These are phyloP conservation scores for Umbelopsis sp. DNA, from an alignment of 192 early-diverging fungal species.

Conservation along the genomic window DNA sequence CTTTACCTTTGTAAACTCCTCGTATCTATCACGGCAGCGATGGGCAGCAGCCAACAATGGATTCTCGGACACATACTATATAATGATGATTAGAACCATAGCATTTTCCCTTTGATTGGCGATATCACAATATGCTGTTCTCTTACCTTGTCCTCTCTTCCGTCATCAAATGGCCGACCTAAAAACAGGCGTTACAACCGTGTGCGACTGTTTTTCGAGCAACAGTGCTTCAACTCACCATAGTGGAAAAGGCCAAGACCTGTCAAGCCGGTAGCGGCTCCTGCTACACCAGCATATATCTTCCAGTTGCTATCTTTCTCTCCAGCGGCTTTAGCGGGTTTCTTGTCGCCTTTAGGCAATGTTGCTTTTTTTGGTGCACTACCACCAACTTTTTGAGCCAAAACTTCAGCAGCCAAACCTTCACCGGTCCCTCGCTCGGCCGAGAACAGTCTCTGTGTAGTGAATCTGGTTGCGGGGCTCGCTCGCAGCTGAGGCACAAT, in stretches of 20 bases:
- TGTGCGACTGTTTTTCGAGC: neutral
- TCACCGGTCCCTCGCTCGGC: neutral
- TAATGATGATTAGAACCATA: neutral
- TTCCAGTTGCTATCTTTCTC: conserved; percentile 43
- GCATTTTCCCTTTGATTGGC: neutral
- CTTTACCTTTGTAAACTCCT: conserved; percentile 35
- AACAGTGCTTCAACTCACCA: conserved; percentile 31
- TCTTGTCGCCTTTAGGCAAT: conserved; percentile 54
- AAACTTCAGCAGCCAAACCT: conserved; percentile 48
- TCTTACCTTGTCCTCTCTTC: conserved; percentile 39
- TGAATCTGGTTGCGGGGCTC: neutral
- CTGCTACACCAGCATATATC: conserved; percentile 40
- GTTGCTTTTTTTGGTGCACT: conserved; percentile 41
- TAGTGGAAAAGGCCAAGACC: conserved; percentile 47
- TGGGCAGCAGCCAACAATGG: conserved; percentile 32
- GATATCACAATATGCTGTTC: neutral
- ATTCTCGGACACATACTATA: conserved; percentile 37
- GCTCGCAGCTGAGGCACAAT: conserved; percentile 5
- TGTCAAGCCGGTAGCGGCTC: conserved; percentile 34
- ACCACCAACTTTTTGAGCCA: conserved; percentile 45
- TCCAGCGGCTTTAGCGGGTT: conserved; percentile 49
- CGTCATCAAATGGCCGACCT: conserved; percentile 43
- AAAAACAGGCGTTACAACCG: neutral
- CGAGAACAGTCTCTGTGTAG: neutral
- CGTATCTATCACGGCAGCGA: conserved; percentile 34